Conservation (phyloP, 371 early-diverging fungal species). For the Apophysomyces trapeziformis region DNA sequence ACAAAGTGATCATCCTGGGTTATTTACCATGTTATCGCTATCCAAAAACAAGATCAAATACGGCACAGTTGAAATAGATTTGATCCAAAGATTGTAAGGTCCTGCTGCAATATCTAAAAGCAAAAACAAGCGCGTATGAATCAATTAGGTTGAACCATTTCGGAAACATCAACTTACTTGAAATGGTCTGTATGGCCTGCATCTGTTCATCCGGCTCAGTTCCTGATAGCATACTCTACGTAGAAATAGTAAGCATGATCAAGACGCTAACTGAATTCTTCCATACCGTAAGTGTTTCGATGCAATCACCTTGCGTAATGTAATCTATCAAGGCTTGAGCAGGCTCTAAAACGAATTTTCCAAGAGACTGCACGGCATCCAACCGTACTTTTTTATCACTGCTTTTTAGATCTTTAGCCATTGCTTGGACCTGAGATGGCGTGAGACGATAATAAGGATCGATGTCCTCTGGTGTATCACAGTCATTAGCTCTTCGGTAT, state of each 20-base stretch:
- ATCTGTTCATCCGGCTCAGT: constrained; percentile 66
- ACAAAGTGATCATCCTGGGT: neutral
- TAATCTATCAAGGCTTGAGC: constrained; percentile 51
- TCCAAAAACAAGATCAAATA: constrained; percentile 60
- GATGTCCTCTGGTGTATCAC: constrained; percentile 22
- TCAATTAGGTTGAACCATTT: neutral
- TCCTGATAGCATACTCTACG: constrained; percentile 27
- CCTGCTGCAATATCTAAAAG: constrained; percentile 67
- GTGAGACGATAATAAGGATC: constrained; percentile 29
- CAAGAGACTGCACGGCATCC: constrained; percentile 46
- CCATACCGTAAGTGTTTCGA: constrained; percentile 48
- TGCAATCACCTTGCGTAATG: constrained; percentile 52
- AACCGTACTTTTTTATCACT: constrained; percentile 34
- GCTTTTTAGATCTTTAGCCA: constrained; percentile 36
- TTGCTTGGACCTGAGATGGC: constrained; percentile 17
- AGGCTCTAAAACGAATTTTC: constrained; percentile 52
- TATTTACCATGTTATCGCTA: constrained; percentile 54
- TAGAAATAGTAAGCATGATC: neutral
- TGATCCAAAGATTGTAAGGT: constrained; percentile 60
- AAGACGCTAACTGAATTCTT: neutral
- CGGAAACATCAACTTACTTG: constrained; percentile 48
- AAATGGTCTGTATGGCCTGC: constrained; percentile 68
- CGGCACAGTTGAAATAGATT: constrained; percentile 61
- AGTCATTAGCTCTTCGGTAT: neutral
- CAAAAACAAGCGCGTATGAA: neutral